Conservation (phyloP, 1,284 basidiomycete genomes). For the Uromyces viciae-fabae region DNA sequence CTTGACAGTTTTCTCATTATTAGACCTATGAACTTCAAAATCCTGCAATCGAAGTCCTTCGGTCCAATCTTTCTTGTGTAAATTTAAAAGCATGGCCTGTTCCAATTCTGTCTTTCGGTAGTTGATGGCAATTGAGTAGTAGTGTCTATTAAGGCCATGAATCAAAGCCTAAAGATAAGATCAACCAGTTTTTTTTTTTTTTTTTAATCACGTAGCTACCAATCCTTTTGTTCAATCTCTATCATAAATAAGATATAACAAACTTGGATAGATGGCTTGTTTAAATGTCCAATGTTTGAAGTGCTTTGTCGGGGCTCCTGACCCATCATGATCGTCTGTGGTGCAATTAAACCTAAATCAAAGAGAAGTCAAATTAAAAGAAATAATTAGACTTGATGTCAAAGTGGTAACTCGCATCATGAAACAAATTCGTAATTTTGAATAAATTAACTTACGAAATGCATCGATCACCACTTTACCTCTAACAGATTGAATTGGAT, state of each 20-base stretch:
- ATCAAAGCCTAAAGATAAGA: constrained; percentile 50
- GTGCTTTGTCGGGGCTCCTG: constrained; percentile 96
- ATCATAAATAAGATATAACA: constrained; percentile 4
- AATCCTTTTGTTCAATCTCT: no score
- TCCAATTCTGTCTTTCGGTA: constrained; percentile 95
- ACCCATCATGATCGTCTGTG: constrained; percentile 73
- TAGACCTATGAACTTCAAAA: constrained; percentile 77
- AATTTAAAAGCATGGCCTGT: constrained; percentile 95
- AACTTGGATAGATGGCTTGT: constrained; percentile 94
- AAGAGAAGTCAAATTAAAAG: neutral
- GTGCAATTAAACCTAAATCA: constrained; percentile 66
- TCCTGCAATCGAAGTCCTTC: constrained; percentile 85
- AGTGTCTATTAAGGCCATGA: constrained; percentile 90
- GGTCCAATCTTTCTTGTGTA: constrained; percentile 97
- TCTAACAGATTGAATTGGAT: constrained; percentile 98
- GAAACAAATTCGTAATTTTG: constrained; percentile 47
- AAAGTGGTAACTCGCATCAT: neutral
- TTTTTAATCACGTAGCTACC: neutral
- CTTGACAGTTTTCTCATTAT: constrained; percentile 86
- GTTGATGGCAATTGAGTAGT: constrained; percentile 93
- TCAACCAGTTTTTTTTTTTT: neutral
- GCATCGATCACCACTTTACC: constrained; percentile 96
- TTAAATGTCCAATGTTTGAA: constrained; percentile 96
- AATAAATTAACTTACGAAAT: constrained; percentile 64
- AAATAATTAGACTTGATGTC: neutral